phyloP scores from a whole-genome alignment of 202 grass and related monocot species.

The Elaeis oleifera region DNA sequence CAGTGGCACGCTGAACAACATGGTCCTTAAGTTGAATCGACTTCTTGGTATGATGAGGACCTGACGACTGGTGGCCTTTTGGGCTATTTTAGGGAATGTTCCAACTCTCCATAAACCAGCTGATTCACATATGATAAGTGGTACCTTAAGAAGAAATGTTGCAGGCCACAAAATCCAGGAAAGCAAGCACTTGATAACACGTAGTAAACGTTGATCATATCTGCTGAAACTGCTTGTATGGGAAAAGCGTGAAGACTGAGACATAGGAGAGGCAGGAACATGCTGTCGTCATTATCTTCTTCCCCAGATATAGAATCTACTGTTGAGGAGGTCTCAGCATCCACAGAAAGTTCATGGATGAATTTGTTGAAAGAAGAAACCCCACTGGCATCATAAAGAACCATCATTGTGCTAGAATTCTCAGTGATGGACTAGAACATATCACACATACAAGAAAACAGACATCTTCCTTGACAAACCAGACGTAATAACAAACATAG shows the following conservation, averaged over 20 bases:
- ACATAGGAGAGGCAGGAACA: slow-evolving; percentile 59
- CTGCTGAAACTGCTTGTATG: slow-evolving; percentile 57
- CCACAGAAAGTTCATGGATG: slow-evolving; percentile 75
- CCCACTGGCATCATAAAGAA: slow-evolving; percentile 39
- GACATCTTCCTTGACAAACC: not conserved
- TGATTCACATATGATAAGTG: slow-evolving; percentile 45
- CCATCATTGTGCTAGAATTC: not conserved
- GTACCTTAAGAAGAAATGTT: slow-evolving; percentile 44
- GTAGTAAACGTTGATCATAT: slow-evolving; percentile 51
- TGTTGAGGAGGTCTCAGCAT: slow-evolving; percentile 40
- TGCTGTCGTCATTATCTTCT: slow-evolving; percentile 65
- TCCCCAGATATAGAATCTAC: slow-evolving; percentile 54
- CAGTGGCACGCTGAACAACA: slow-evolving; percentile 56
- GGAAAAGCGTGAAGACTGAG: slow-evolving; percentile 68
- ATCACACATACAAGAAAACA: not conserved
- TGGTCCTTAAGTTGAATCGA: slow-evolving; percentile 60
- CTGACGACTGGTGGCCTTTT: slow-evolving; percentile 31
- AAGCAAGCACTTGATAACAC: slow-evolving; percentile 51
- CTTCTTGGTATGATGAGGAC: slow-evolving; percentile 30
- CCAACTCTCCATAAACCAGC: slow-evolving; percentile 36
- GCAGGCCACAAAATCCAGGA: slow-evolving; percentile 87
- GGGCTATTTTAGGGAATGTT: slow-evolving; percentile 24
- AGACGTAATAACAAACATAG: too few relatives aligned
- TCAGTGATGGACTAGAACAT: not conserved
- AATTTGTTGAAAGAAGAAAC: slow-evolving; percentile 95